Base-by-base conservation (phyloP, 2,329 filamentous ascomycete species). In the Talaromyces sp. region DNA sequence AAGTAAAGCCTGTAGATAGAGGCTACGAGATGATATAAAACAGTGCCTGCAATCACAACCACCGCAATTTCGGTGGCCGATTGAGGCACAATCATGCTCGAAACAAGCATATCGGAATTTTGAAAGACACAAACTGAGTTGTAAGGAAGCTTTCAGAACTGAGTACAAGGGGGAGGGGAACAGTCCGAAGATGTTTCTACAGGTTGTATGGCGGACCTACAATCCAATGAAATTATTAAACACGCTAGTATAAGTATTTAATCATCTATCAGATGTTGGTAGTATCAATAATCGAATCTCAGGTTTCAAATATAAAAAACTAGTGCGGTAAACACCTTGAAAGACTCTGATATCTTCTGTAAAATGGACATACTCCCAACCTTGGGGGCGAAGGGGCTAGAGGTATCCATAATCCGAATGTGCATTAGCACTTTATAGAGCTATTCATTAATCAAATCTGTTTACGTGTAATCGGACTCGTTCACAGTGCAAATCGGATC, bases 1-100 rank as follows among this genome's bases (percentile, higher is more conserved):
- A 76, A 70, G 65, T 72, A 78, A 3, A 76, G 67, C 35, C 74
- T 69, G 54, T 78, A 75, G 47, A 73, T 65, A 19, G 27, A 31
- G 27, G 48, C 48, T 33, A 33, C 48, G 11, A 52, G 14, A 3
- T 52, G 48, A 52, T 52, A 52, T 52, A 52, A 27, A 31, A 52
- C 14, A 33, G 27, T 31, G 2, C 48, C 24, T 52, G 10, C 16
- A n/a, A 52, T 3, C 24, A n/a, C 48, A 2, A 52, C 14, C 14
- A 52, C 14, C 27, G 27, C 27, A 16, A 52, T 16, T 19, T 52
- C 27, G 48, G 48, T 52, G 14, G 48, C 27, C 2, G 48, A 52
- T 52, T 31, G 48, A 31, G 48, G 48, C 48, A 52, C 27, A 19
- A 52, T 52, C 27, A 33, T 19, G 24, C 24, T 33, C 33, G 48